Conservation (phyloP, 176 grass and related monocot genomes). For the Lolium perenne region DNA sequence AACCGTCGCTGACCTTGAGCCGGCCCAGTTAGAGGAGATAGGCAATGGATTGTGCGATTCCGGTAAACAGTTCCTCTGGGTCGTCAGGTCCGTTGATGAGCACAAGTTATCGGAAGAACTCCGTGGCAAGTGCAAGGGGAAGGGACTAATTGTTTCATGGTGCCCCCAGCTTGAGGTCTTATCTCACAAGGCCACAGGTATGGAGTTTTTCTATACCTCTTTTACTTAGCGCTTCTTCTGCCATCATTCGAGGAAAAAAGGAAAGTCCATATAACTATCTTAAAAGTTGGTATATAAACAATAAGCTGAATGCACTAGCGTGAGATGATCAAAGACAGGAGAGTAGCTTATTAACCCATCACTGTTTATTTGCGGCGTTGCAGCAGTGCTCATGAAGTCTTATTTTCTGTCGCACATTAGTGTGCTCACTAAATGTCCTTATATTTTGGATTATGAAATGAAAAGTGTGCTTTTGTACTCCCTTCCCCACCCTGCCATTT, state of each 20-base stretch:
- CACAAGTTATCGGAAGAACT: not conserved
- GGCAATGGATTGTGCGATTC: not conserved
- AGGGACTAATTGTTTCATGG: not conserved
- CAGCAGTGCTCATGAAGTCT: not conserved
- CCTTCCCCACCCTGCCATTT: not conserved
- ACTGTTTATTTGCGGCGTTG: not conserved
- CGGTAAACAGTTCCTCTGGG: not conserved
- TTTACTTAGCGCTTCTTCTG: no score
- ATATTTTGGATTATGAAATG: not conserved
- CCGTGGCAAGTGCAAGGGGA: not conserved
- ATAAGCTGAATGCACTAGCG: not conserved
- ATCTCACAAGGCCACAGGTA: slow-evolving; percentile 1
- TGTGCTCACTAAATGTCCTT: not conserved
- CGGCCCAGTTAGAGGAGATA: not conserved
- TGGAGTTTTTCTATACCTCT: not conserved
- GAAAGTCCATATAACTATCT: not conserved
- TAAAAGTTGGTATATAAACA: not conserved
- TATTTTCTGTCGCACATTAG: not conserved
- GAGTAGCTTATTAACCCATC: not conserved
- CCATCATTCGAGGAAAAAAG: not conserved
- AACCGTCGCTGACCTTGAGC: not conserved
- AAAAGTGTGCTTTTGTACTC: not conserved
- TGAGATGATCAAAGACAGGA: not conserved
- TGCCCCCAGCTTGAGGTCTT: slow-evolving; percentile 7
- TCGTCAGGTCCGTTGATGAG: not conserved